phyloP scores from a whole-genome alignment of 257 asterid genomes.

The Nicotiana tabacum region DNA sequence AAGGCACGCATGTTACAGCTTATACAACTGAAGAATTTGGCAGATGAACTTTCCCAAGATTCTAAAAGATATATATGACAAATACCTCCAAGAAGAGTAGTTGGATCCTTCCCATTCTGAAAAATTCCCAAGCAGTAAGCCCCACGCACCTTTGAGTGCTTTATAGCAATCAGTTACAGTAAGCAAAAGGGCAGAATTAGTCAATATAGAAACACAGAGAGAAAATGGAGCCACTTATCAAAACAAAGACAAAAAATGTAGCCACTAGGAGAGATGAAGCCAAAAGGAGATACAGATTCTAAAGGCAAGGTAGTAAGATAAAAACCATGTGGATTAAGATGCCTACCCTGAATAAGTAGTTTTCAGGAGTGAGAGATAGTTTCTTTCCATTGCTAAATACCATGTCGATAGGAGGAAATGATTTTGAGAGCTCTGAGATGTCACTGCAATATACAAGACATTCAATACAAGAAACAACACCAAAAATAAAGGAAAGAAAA shows the following conservation, averaged over 20 bases:
- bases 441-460: constrained; percentile 52
- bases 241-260: not conserved
- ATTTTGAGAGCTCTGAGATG: constrained; percentile 51
- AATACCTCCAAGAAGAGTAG: constrained; percentile 95
- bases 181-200: constrained; percentile 4
- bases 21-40: not conserved
- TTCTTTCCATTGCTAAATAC: constrained; percentile 70
- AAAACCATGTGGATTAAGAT: constrained; percentile 8
- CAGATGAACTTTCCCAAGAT: not conserved
- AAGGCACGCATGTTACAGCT: not conserved
- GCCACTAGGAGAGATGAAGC: not conserved
- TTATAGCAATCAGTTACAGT: constrained; percentile 9
- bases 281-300: not conserved
- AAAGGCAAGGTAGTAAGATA: not conserved
- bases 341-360: constrained; percentile 78
- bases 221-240: not conserved
- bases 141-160: constrained; percentile 93
- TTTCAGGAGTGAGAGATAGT: constrained; percentile 77
- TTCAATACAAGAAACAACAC: constrained; percentile 20
- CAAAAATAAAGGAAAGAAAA: not conserved
- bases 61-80: not conserved
- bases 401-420: constrained; percentile 81
- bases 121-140: constrained; percentile 94
- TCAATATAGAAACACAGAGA: constrained; percentile 10
- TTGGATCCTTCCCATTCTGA: constrained; percentile 93